Evolutionary conservation across 169 alveolate genomes (phyloP).

Genomic region (Plasmodium relictum): DNA sequence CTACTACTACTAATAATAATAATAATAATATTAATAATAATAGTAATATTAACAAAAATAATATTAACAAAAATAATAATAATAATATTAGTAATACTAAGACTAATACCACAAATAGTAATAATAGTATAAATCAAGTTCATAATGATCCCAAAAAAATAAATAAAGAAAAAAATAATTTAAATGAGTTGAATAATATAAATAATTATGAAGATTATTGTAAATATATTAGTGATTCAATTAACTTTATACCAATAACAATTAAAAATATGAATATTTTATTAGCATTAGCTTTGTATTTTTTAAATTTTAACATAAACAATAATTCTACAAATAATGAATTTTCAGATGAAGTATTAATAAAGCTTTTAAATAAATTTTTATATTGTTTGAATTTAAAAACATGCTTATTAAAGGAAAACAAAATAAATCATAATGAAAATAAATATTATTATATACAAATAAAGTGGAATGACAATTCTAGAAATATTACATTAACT

Average conservation of each 20-base stretch:
- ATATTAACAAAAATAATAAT: no score
- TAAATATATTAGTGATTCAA: slow-evolving; percentile 36
- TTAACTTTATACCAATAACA: slow-evolving; percentile 47
- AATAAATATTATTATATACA: slow-evolving; percentile 62
- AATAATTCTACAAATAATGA: slow-evolving; percentile 20
- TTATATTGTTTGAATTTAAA: slow-evolving; percentile 49
- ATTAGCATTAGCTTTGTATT: slow-evolving; percentile 54
- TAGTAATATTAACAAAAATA: no score
- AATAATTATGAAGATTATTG: slow-evolving; percentile 66
- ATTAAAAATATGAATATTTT: slow-evolving; percentile 49
- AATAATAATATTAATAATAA: no score
- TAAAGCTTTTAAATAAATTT: slow-evolving; percentile 40
- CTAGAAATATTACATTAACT: neutral
- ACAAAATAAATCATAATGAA: slow-evolving; percentile 1
- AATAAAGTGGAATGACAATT: slow-evolving; percentile 16
- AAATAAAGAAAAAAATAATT: slow-evolving; percentile 10
- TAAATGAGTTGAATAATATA: slow-evolving; percentile 13
- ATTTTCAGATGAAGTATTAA: slow-evolving; percentile 19
- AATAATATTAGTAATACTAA: no score
- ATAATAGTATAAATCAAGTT: no score
- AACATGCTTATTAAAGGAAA: slow-evolving; percentile 61
- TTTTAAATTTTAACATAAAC: slow-evolving; percentile 29
- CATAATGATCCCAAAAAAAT: no score
- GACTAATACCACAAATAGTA: no score
- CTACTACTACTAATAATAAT: no score